A percentile compares a stretch with the other conserved stretches of the same genome.
phyloP scores from a whole-genome alignment of 768 basidiomycete genomes.

The Naganishia vaughanmartiniae region DNA sequence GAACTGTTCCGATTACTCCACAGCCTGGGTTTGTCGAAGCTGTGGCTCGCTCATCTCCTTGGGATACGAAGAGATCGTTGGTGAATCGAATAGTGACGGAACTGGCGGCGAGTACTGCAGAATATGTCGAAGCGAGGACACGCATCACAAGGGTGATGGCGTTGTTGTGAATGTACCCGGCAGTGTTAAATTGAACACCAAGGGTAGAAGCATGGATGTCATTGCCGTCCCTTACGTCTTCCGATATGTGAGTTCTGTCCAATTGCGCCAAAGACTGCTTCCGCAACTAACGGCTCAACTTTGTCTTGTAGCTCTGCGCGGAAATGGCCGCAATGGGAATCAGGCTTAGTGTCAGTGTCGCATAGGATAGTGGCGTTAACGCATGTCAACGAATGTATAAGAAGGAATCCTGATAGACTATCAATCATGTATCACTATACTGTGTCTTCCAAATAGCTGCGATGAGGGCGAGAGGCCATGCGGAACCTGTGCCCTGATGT shows the following conservation, averaged over 20 bases:
- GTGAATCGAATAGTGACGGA: conserved; percentile 59
- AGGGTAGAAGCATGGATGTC: conserved; percentile 84
- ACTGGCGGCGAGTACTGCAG: conserved; percentile 92
- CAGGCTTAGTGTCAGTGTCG: conserved; percentile 76
- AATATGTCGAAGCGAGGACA: conserved; percentile 75
- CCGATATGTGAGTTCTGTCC: conserved; percentile 69
- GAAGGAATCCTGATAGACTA: not conserved
- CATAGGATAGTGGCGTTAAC: conserved; percentile 45
- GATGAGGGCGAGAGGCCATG: not conserved
- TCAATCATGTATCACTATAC: not conserved
- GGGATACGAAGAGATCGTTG: conserved; percentile 83
- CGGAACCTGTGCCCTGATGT: not conserved
- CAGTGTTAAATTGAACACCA: conserved; percentile 55
- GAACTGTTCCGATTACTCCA: conserved; percentile 99
- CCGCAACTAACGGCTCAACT: conserved; percentile 12
- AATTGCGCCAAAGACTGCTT: conserved; percentile 41
- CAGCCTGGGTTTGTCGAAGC: conserved; percentile 95
- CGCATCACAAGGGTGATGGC: conserved; percentile 62
- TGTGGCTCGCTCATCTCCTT: conserved; percentile 94
- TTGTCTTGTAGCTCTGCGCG: conserved; percentile 52
- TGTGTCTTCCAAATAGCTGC: not conserved
- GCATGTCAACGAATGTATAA: not conserved
- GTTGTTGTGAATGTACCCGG: conserved; percentile 60
- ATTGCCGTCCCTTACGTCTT: conserved; percentile 95
- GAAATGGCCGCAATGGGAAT: conserved; percentile 99